Evolutionary conservation across 1,139 yeast species (phyloP), one percentile per base, ranked within the genome.

Genomic region (Lodderomyces margitis): DNA sequence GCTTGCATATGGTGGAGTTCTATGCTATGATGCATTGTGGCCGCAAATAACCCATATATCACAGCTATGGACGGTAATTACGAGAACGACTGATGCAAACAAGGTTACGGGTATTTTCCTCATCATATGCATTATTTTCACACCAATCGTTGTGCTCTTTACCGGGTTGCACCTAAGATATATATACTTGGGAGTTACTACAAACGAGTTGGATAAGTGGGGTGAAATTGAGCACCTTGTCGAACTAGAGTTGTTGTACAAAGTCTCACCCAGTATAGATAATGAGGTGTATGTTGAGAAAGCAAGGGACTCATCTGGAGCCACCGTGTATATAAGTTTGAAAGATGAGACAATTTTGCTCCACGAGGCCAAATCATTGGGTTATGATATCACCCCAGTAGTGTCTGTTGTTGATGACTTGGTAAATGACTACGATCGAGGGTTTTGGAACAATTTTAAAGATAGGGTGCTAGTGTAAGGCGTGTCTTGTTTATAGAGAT

Each of bases 161-260:
- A 57, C 81, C 0, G 64, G 59, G 1, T 75, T 85, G 48, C 96
- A 87, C 50, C 33, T 84, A 17, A 63, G 79, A 42, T 76, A 81
- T 54, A 66, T 87, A 2, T 81, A 78, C 51, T 70, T 82, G 32
- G 98, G 98, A 0, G 85, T 85, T 51, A 89, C 98, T n/a, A 88
- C 96, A 2, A 91, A 87, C 56, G 98, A 92, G 62, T 69, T 81
- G 9, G 80, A 74, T 39, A 92, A 92, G 60, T 92, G 98, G 98
- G 80, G 73, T 20, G 81, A 76, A 16, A 71, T 92, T 10, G 81
- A 83, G 43, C 75, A 80, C 38, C 69, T 86, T 47, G 71, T 88
- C 8, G 42, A 52, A 3, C 54, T 75, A 9, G 68, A 69, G 1
- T 48, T 54, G 2, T 58, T 72, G 37, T 70, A 58, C 45, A 48